Evolutionary conservation across 1,284 basidiomycete genomes (phyloP), one percentile per base, ranked within the genome.

Genomic region (Trichosporon inkin): DNA sequence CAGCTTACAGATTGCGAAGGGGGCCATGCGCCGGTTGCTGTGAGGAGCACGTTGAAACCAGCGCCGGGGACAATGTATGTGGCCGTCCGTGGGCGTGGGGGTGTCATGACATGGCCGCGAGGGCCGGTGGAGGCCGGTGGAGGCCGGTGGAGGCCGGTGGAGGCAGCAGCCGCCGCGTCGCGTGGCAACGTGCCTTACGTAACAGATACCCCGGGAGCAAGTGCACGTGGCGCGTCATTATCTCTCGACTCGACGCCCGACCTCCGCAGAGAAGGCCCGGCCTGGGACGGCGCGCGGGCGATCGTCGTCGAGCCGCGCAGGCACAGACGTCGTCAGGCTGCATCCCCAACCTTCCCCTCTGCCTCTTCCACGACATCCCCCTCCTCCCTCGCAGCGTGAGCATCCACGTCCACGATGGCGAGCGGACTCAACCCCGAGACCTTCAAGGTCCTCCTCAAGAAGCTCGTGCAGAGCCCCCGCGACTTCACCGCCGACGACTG

Each of bases 361-460:
- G n/a, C 22, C 24, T 19, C 16, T 24, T 49, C 24, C 28, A 22
- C 24, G 28, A 8, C 11, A 28, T n/a, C 24, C 10, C 22, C 24
- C 3, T 5, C 40, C 40, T 22, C 24, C 22, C 47, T 17, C 34
- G 44, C 24, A 49, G 28, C 14, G 14, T 24, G 13, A 4, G 22
- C 17, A 19, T 19, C 36, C 52, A 57, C 37, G 41, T 19, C 36
- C 52, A 57, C 37, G 41, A 57, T 64, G 51, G n/a, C 61, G 2
- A 35, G 32, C 34, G 39, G 19, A 41, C 17, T 71, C 65, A 69
- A 82, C 14, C 78, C 84, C 37, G 83, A 86, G 36, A 83, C 85
- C 13, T 92, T 94, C 84, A 90, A 88, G 70, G 76, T 84, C 0
- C 76, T 92, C 4, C 81, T 93, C 34, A 84, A 84, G 65, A 88